These are phyloP conservation scores for Zygosaccharomyces kombuchaensis DNA, from an alignment of 805 yeast species.

Conservation along the genomic window DNA sequence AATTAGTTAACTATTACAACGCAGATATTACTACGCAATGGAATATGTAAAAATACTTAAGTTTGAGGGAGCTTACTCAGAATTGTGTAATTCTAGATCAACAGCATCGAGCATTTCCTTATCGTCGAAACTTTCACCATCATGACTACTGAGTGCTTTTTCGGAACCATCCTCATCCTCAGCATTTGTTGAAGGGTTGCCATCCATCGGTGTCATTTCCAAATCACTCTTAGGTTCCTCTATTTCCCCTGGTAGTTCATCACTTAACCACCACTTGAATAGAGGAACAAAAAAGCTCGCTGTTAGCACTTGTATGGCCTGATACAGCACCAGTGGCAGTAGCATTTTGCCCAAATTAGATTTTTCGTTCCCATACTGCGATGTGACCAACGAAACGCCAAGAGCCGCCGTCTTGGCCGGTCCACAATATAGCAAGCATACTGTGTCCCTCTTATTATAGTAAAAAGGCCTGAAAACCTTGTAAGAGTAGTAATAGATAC, in stretches of 20 bases:
- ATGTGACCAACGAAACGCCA: conserved; percentile 77
- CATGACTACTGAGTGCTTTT: not conserved
- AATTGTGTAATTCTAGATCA: not conserved
- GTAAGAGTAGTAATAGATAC: conserved; percentile 41
- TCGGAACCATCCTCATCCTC: not conserved
- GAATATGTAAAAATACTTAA: not conserved
- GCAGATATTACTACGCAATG: not conserved
- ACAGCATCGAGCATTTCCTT: not conserved
- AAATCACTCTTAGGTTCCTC: conserved; percentile 5
- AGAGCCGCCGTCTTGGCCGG: conserved; percentile 92
- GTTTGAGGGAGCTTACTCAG: not conserved
- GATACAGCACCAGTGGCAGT: conserved; percentile 81
- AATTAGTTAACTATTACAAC: not conserved
- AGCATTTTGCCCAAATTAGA: conserved; percentile 63
- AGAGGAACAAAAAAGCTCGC: conserved; percentile 68
- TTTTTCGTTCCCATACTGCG: conserved; percentile 67
- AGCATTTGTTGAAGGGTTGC: not conserved
- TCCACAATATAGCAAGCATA: conserved; percentile 79
- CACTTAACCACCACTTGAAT: conserved; percentile 61
- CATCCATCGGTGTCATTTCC: conserved; percentile 4
- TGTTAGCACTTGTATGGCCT: conserved; percentile 78
- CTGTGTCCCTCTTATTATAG: conserved; percentile 66
- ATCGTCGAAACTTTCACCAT: not conserved
- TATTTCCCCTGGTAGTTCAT: conserved; percentile 19
- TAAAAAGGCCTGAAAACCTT: conserved; percentile 55